Evolutionary conservation across 257 asterid species (phyloP).

Genomic region (Petunia secreta): DNA sequence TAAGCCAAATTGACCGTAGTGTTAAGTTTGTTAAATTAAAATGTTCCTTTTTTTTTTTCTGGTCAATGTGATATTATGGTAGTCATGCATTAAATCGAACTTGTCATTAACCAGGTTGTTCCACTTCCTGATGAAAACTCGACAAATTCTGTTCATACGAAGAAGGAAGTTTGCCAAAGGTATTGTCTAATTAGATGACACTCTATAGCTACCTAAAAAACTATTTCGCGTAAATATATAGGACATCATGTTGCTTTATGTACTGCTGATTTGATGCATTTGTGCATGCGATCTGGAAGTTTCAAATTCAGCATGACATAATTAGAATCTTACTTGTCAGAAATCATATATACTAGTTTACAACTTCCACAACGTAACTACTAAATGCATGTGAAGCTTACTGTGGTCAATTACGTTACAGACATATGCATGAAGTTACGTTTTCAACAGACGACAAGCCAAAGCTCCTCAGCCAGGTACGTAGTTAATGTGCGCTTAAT

Average conservation of each 20-base stretch:
- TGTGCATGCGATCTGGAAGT: too few relatives aligned
- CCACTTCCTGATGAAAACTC: constrained; percentile 60
- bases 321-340: too few relatives aligned
- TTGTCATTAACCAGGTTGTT: constrained; percentile 53
- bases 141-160: constrained; percentile 56
- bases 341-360: too few relatives aligned
- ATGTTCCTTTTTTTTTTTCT: neutral
- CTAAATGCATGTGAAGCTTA: too few relatives aligned
- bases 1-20: neutral
- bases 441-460: constrained; percentile 89
- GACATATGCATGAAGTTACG: constrained; percentile 97
- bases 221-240: too few relatives aligned
- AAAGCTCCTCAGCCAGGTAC: constrained; percentile 96
- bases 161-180: constrained; percentile 43
- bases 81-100: constrained; percentile 23
- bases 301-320: too few relatives aligned
- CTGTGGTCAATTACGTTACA: constrained; percentile 35
- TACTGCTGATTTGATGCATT: too few relatives aligned
- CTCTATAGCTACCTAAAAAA: too few relatives aligned
- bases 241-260: too few relatives aligned
- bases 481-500: constrained; percentile 27
- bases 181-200: neutral
- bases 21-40: neutral
- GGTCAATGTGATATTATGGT: constrained; percentile 23
- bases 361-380: too few relatives aligned